Evolutionary conservation across 371 early-diverging fungal genomes (phyloP), one percentile per base, ranked within the genome.

Genomic region (Cladochytrium tenue): DNA sequence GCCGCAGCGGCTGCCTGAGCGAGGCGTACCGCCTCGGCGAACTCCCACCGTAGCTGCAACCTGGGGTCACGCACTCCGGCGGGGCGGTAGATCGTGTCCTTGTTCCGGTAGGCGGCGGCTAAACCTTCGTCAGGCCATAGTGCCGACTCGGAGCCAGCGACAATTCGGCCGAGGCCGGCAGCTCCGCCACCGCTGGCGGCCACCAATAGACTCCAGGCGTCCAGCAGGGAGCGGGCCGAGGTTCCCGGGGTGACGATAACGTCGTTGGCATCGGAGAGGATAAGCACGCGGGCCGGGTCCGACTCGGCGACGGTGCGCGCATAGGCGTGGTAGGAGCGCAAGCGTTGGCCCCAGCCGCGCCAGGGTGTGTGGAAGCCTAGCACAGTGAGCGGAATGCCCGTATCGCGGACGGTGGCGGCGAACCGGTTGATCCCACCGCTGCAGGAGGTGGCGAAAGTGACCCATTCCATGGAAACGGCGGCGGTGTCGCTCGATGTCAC

Each of bases 201-300:
- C 0, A 23, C 26, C 25, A 23, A 33, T 4, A 34, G 25, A 52
- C n/a, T 28, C 32, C 56, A n/a, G 13, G 61, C 34, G 3, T 56
- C 15, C 13, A 70, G 35, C 31, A 77, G 28, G 25, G 63, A 63
- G 10, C 36, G 26, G 5, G 51, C 59, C 3, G 25, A 20, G 58
- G 62, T 57, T n/a, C 61, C 60, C 10, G 74, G 75, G 3, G 56
- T 56, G 25, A 75, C 51, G 23, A 78, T 2, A 3, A 78, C 78
- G 57, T 78, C 78, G 55, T 78, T 73, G 27, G 67, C 71, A 60
- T 78, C 78, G 2, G 69, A 62, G 32, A 72, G 32, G 3, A 78
- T 51, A 28, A 78, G 32, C 17, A 52, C 50, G 32, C 70, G 62
- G 26, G 26, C 31, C 2, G 74, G 71, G 34, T 70, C 60, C 32